A percentile compares a stretch with the other conserved stretches of the same genome.
These are phyloP conservation scores for Cytospora schulzeri DNA, from an alignment of 2,329 filamentous ascomycete genomes.

Conservation along the genomic window DNA sequence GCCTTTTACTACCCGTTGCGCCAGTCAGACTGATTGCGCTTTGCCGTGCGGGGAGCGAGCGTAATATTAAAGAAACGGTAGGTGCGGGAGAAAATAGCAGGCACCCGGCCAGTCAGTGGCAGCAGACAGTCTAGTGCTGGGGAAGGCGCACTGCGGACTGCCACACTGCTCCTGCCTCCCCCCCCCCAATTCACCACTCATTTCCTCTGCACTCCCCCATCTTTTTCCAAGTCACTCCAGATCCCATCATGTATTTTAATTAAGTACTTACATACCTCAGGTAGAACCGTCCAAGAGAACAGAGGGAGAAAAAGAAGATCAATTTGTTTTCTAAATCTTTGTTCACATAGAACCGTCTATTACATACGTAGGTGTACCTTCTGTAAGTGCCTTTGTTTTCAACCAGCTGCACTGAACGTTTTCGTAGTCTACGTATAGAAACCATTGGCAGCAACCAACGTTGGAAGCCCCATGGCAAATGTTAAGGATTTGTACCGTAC, in stretches of 20 bases:
- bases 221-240: neutral
- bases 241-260: neutral
- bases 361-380: neutral
- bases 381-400: neutral
- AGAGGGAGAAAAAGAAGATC: no score
- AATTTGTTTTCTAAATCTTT: no score
- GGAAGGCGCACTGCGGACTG: constrained; percentile 14
- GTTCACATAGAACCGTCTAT: neutral
- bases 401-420: neutral
- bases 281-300: no score
- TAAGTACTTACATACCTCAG: no score
- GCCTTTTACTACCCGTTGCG: constrained; percentile 24
- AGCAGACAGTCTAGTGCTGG: constrained; percentile 11
- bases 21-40: constrained; percentile 2
- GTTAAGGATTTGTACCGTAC: neutral
- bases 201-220: constrained; percentile 6
- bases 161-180: constrained; percentile 15
- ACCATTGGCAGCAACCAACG: neutral
- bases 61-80: neutral
- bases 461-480: neutral
- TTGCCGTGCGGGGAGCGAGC: constrained; percentile 1
- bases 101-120: constrained; percentile 2
- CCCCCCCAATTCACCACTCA: neutral
- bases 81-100: constrained; percentile 1
- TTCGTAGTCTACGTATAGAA: neutral